phyloP scores from a whole-genome alignment of 2,329 filamentous ascomycete species.

The Rhexocercosporidium sp. region DNA sequence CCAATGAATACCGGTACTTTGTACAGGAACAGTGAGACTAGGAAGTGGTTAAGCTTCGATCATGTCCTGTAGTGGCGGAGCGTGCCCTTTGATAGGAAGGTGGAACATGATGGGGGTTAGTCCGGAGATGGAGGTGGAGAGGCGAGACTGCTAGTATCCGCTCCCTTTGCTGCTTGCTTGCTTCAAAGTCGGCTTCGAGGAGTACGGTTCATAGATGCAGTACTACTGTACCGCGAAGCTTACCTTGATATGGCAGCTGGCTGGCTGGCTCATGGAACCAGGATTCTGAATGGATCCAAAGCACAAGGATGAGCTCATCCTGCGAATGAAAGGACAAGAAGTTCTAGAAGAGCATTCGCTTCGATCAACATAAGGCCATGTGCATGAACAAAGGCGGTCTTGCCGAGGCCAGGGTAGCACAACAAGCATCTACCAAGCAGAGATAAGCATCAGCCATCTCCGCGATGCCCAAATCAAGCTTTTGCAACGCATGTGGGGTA shows the following conservation, averaged over 20 bases:
- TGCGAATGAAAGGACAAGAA: constrained; percentile 7
- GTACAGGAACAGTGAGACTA: constrained; percentile 1
- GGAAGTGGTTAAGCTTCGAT: constrained; percentile 14
- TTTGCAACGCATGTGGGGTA: constrained; percentile 6
- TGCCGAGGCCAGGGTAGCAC: constrained; percentile 6
- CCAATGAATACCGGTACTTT: too few relatives aligned
- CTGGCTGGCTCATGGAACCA: neutral
- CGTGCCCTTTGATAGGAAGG: constrained; percentile 23
- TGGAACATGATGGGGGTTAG: neutral
- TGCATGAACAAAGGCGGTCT: neutral
- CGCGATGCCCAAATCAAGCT: constrained; percentile 12
- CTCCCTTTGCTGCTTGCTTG: neutral
- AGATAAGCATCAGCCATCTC: constrained; percentile 15
- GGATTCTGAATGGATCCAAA: neutral
- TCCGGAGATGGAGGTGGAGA: neutral
- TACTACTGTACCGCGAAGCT: neutral
- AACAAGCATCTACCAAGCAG: constrained; percentile 16
- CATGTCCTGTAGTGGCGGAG: constrained; percentile 15
- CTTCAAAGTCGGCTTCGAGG: neutral
- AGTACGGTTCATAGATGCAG: neutral
- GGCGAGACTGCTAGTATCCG: neutral
- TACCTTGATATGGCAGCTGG: neutral
- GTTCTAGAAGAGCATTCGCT: neutral
- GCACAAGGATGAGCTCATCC: neutral
- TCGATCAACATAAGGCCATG: neutral